These are phyloP conservation scores for Claviceps africana DNA, from an alignment of 2,329 filamentous ascomycete species.

Conservation along the genomic window DNA sequence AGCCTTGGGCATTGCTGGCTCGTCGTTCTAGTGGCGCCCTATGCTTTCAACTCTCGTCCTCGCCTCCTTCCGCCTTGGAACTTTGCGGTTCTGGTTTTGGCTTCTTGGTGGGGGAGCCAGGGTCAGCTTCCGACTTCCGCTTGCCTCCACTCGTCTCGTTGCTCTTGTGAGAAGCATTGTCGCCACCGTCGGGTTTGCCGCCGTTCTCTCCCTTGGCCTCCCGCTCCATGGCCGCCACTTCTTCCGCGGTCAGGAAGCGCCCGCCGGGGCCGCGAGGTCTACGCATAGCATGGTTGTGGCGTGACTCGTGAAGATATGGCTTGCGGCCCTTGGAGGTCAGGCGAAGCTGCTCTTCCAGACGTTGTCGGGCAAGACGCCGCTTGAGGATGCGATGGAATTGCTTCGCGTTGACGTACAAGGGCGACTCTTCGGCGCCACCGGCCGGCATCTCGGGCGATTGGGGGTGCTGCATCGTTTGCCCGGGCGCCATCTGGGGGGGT, in stretches of 20 bases:
- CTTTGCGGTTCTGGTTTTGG: slow-evolving; percentile 35
- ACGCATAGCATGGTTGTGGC: slow-evolving; percentile 97
- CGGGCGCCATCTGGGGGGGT: slow-evolving; percentile 46
- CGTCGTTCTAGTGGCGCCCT: not conserved
- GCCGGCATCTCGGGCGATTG: slow-evolving; percentile 70
- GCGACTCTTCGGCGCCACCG: slow-evolving; percentile 69
- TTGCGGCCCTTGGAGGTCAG: slow-evolving; percentile 91
- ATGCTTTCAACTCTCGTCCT: slow-evolving; percentile 11
- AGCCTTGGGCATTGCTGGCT: not conserved
- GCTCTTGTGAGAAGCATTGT: slow-evolving; percentile 12
- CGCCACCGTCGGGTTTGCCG: slow-evolving; percentile 18
- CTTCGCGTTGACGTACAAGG: slow-evolving; percentile 95
- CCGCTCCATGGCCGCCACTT: slow-evolving; percentile 80
- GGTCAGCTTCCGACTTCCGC: slow-evolving; percentile 43
- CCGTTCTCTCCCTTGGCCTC: slow-evolving; percentile 29
- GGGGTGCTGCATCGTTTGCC: slow-evolving; percentile 52
- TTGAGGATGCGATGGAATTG: slow-evolving; percentile 97
- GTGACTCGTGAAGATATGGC: slow-evolving; percentile 91
- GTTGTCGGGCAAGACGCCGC: slow-evolving; percentile 80
- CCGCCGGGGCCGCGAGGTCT: slow-evolving; percentile 86
- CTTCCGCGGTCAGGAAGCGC: slow-evolving; percentile 89
- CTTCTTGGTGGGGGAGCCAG: slow-evolving; percentile 39
- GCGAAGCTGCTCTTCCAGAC: slow-evolving; percentile 80
- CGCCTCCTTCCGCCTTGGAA: slow-evolving; percentile 27
- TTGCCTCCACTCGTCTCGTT: slow-evolving; percentile 33